Evolutionary conservation across 2,329 filamentous ascomycete genomes (phyloP).

Genomic region (Epichloe sp.): DNA sequence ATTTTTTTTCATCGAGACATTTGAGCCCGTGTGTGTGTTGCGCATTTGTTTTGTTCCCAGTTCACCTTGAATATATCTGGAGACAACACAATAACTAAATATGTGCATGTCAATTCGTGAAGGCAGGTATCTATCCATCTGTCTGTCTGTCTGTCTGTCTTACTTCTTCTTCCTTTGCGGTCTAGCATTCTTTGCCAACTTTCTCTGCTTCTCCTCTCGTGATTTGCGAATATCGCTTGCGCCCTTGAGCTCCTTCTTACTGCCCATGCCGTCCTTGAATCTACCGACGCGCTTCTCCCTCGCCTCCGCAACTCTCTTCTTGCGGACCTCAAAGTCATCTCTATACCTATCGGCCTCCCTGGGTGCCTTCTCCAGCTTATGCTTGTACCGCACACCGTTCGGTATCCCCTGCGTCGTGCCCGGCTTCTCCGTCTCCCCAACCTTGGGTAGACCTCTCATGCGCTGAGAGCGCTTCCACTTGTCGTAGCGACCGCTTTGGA

Average conservation of each 20-base stretch:
- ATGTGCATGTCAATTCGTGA: no score
- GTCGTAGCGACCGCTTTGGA: slow-evolving; percentile 89
- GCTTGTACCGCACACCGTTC: slow-evolving; percentile 53
- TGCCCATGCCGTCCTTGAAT: slow-evolving; percentile 60
- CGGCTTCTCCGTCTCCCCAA: slow-evolving; percentile 64
- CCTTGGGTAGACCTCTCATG: slow-evolving; percentile 61
- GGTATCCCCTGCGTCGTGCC: slow-evolving; percentile 13
- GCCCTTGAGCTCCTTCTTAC: slow-evolving; percentile 65
- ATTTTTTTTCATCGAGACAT: no score
- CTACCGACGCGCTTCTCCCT: slow-evolving; percentile 70
- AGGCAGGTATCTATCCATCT: no score
- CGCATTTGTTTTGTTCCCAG: no score
- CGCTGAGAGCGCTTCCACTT: slow-evolving; percentile 82
- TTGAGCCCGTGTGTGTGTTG: no score
- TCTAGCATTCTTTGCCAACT: slow-evolving; percentile 77
- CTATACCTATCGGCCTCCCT: slow-evolving; percentile 88
- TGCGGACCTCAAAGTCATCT: slow-evolving; percentile 80
- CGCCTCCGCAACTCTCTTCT: slow-evolving; percentile 79
- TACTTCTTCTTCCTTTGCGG: slow-evolving; percentile 46
- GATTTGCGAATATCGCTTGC: slow-evolving; percentile 76
- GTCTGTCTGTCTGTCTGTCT: no score
- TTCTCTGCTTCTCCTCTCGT: slow-evolving; percentile 62
- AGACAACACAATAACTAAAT: no score
- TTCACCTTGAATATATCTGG: no score
- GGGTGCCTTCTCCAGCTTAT: slow-evolving; percentile 76